Percentiles rank a stretch among this genome's conserved stretches.
phyloP scores from a whole-genome alignment of 441 rosid genomes.

The Pelargonium exstipulatum region DNA sequence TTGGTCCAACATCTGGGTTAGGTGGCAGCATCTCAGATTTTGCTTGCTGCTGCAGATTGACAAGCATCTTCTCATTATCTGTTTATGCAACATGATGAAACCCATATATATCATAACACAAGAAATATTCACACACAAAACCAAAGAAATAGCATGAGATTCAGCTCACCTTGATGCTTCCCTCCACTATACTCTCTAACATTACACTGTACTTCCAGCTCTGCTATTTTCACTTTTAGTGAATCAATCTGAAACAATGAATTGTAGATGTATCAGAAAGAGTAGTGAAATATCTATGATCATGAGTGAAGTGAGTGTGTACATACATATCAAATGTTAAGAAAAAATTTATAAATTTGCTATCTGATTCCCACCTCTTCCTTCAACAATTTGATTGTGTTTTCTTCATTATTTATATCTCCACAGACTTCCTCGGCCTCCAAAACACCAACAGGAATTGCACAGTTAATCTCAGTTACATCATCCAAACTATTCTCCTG shows the following conservation, averaged over 20 bases:
- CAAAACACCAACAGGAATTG: constrained; percentile 21
- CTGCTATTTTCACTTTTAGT: constrained; percentile 58
- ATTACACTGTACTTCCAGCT: constrained; percentile 43
- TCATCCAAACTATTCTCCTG: constrained; percentile 30
- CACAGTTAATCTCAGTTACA: constrained; percentile 25
- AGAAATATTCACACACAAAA: constrained; percentile 6
- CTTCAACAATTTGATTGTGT: constrained; percentile 37
- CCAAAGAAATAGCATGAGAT: constrained; percentile 1
- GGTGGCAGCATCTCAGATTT: constrained; percentile 25
- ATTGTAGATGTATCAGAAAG: background rate
- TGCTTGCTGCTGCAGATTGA: constrained; percentile 23
- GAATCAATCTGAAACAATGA: constrained; percentile 47
- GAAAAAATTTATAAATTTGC: background rate
- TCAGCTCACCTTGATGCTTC: constrained; percentile 24
- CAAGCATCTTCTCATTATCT: constrained; percentile 33
- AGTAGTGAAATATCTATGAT: background rate
- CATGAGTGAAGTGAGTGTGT: background rate
- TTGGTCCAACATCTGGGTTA: constrained; percentile 30
- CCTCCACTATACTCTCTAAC: constrained; percentile 24
- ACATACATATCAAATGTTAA: background rate
- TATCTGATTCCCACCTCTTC: constrained; percentile 50
- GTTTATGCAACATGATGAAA: constrained; percentile 23
- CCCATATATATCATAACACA: constrained; percentile 13
- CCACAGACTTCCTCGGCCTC: constrained; percentile 29
- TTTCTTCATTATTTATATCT: constrained; percentile 31